phyloP scores from a whole-genome alignment of 2,329 filamentous ascomycete species.

The Aspergillus intermedius region DNA sequence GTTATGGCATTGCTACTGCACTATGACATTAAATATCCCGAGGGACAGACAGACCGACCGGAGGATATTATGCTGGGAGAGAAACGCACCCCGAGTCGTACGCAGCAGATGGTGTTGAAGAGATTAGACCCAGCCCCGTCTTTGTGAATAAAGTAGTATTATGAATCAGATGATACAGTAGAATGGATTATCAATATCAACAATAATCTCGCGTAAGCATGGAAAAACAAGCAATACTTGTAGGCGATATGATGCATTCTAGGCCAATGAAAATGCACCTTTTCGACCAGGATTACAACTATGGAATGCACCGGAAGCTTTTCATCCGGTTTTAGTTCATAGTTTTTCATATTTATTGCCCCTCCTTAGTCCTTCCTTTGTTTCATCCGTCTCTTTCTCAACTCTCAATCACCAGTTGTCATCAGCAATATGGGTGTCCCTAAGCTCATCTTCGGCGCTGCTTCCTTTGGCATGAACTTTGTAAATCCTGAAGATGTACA shows the following conservation, averaged over 20 bases:
- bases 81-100: background rate
- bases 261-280: conserved; percentile 1
- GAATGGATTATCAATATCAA: background rate
- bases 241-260: background rate
- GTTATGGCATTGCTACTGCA: background rate
- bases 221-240: conserved; percentile 2
- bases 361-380: conserved; percentile 7
- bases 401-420: conserved; percentile 5
- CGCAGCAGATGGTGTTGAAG: background rate
- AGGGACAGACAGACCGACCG: background rate
- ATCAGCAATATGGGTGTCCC: background rate
- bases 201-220: conserved; percentile 5
- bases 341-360: background rate
- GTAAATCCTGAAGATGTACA: background rate
- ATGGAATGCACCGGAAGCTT: background rate
- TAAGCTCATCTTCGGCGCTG: background rate
- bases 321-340: background rate
- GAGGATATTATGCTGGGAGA: background rate
- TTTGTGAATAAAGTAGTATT: background rate
- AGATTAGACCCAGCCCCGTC: background rate
- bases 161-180: conserved; percentile 3
- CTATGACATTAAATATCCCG: background rate
- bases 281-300: background rate
- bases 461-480: background rate
- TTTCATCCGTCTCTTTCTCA: conserved; percentile 1